phyloP scores from a whole-genome alignment of 163 green algal genomes.

The Volvox carteri region DNA sequence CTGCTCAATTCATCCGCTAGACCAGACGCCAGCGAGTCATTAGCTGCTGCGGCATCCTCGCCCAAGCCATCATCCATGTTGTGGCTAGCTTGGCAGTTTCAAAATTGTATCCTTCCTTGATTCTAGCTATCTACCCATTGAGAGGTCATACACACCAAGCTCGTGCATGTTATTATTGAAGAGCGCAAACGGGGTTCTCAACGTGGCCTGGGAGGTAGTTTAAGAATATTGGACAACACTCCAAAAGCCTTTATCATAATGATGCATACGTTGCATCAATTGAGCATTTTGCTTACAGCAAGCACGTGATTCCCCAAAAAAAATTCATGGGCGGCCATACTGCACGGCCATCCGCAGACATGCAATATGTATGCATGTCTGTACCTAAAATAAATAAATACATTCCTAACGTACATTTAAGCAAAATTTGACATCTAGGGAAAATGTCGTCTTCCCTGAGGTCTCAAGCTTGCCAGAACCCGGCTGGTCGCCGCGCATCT shows the following conservation, averaged over 20 bases:
- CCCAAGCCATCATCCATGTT: constrained; percentile 23
- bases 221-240: not conserved
- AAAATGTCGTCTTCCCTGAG: not conserved
- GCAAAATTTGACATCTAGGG: not conserved
- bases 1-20: constrained; percentile 59
- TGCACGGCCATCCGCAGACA: too few species aligned
- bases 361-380: too few species aligned
- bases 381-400: too few species aligned
- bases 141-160: not conserved
- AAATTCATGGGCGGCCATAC: too few species aligned
- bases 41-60: not conserved
- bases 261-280: too few species aligned
- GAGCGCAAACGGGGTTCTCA: not conserved
- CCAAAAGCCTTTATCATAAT: too few species aligned
- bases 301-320: too few species aligned
- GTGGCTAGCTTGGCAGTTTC: not conserved
- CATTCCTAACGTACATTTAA: too few species aligned
- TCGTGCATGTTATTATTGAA: not conserved
- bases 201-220: not conserved
- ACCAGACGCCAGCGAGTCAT: constrained; percentile 31
- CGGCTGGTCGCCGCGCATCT: not conserved
- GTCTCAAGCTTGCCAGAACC: not conserved
- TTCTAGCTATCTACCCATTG: not conserved
- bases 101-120: not conserved
- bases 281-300: too few species aligned